Evolutionary conservation across 768 basidiomycete species (phyloP).

Genomic region (Lentinula raphanica): DNA sequence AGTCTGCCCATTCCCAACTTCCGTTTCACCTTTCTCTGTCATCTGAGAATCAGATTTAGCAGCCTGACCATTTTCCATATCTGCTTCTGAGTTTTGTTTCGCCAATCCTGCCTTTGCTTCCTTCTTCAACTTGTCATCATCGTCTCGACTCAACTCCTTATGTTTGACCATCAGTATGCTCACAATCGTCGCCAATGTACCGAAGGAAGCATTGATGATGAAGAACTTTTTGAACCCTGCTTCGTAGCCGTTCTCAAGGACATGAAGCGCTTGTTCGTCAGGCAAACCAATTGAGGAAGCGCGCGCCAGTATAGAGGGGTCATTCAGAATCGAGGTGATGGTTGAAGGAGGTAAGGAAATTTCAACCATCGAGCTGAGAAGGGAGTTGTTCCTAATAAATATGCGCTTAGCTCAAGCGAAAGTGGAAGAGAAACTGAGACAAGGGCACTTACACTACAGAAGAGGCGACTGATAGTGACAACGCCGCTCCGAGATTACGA

Average conservation of each 20-base stretch:
- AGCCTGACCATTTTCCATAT: neutral
- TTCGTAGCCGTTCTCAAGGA: slow-evolving; percentile 47
- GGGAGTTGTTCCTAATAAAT: slow-evolving; percentile 38
- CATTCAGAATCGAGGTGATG: slow-evolving; percentile 42
- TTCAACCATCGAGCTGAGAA: slow-evolving; percentile 34
- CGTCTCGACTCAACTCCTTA: slow-evolving; percentile 51
- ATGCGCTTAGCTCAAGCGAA: neutral
- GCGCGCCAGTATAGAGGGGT: slow-evolving; percentile 34
- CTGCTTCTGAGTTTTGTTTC: neutral
- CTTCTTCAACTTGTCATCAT: slow-evolving; percentile 46
- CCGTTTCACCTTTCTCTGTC: neutral
- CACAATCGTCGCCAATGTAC: slow-evolving; percentile 46
- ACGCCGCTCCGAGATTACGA: slow-evolving; percentile 62
- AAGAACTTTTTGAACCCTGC: slow-evolving; percentile 58
- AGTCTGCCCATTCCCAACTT: neutral
- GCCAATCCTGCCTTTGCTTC: slow-evolving; percentile 15
- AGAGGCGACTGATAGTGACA: slow-evolving; percentile 57
- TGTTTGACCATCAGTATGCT: slow-evolving; percentile 58
- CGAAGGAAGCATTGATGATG: slow-evolving; percentile 52
- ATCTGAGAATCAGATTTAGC: neutral
- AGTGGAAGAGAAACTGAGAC: too few species aligned
- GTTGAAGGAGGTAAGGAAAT: slow-evolving; percentile 31
- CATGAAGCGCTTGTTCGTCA: slow-evolving; percentile 26
- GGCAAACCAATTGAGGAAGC: slow-evolving; percentile 32
- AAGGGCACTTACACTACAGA: slow-evolving; percentile 43